Conservation (phyloP, 1,139 yeast genomes). For the Kurtzmaniella quercitrusa region DNA sequence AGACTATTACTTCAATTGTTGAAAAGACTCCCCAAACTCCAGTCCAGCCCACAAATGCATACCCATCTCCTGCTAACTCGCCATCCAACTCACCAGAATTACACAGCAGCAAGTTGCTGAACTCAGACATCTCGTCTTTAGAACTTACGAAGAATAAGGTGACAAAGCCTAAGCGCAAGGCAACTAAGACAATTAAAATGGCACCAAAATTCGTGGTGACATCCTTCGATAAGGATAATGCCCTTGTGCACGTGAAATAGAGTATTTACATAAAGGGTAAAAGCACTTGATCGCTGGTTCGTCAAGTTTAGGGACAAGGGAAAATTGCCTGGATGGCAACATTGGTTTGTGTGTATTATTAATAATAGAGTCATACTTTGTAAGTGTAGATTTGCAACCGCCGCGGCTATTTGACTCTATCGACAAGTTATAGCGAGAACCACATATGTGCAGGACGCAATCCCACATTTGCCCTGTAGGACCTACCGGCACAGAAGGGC, state of each 20-base stretch:
- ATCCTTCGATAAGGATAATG: constrained; percentile 10
- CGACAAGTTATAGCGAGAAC: constrained; percentile 3
- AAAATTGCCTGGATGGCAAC: neutral
- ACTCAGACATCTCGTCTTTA: constrained; percentile 8
- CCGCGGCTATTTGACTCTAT: constrained; percentile 2
- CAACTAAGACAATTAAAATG: neutral
- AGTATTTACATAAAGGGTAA: neutral
- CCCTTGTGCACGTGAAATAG: constrained; percentile 10
- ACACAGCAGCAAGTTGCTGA: constrained; percentile 1
- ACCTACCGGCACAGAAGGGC: too few species aligned
- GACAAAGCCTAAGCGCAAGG: neutral
- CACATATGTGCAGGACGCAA: neutral
- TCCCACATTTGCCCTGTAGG: neutral
- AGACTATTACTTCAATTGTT: constrained; percentile 1
- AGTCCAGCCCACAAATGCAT: constrained; percentile 1
- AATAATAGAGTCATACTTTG: neutral
- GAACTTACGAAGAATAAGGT: constrained; percentile 9
- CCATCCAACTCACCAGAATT: constrained; percentile 7
- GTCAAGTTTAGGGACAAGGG: neutral
- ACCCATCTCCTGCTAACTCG: constrained; percentile 8
- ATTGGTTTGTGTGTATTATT: neutral
- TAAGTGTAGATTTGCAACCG: constrained; percentile 3
- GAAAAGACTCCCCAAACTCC: neutral
- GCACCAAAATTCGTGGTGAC: constrained; percentile 8
- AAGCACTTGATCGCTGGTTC: neutral